Conservation (phyloP, 169 alveolate species). For the Plasmodium gallinaceum region DNA sequence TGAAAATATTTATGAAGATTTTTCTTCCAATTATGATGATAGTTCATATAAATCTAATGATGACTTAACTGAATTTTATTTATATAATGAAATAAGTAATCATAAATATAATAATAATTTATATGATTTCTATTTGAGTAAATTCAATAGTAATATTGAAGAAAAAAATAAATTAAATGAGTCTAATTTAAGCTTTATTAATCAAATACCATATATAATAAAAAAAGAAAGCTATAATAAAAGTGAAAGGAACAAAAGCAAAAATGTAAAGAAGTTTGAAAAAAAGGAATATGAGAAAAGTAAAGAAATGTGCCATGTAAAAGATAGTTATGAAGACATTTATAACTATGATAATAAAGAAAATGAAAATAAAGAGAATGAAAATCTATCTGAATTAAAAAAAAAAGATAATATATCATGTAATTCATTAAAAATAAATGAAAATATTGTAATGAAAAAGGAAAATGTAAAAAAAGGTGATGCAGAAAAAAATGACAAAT, state of each 20-base stretch:
- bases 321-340: not conserved
- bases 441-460: not conserved
- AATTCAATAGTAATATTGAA: slow-evolving; percentile 50
- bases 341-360: not conserved
- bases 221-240: not conserved
- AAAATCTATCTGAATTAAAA: not conserved
- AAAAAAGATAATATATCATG: not conserved
- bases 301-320: not conserved
- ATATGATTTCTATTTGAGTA: slow-evolving; percentile 56
- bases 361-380: not conserved
- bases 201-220: not conserved
- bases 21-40: slow-evolving; percentile 52
- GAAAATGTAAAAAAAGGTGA: not conserved
- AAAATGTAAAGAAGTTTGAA: not conserved
- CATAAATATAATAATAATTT: slow-evolving; percentile 68
- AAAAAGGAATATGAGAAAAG: slow-evolving; percentile 9
- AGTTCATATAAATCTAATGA: slow-evolving; percentile 40
- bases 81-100: slow-evolving; percentile 65
- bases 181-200: slow-evolving; percentile 14
- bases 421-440: not conserved
- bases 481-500: not conserved
- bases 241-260: not conserved
- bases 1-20: slow-evolving; percentile 55
- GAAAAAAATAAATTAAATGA: slow-evolving; percentile 33
- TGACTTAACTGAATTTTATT: slow-evolving; percentile 54